Evolutionary conservation across 2,329 filamentous ascomycete genomes (phyloP).

Genomic region (Colletotrichum caudatum): DNA sequence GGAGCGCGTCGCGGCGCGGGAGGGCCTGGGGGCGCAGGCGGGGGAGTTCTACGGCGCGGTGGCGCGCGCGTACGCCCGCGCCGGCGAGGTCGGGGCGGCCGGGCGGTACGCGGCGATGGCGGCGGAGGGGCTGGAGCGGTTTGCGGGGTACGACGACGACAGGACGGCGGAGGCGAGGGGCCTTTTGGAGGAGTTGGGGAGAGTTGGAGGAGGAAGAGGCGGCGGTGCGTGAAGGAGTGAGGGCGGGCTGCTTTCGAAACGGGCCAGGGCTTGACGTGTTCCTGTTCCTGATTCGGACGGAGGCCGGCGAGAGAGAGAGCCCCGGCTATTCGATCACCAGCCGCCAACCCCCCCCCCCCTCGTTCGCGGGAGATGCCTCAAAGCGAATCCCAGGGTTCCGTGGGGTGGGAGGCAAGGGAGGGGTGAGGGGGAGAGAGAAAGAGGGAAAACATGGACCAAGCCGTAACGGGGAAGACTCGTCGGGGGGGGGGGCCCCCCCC

Average conservation of each 20-base stretch:
- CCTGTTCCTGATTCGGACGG: constrained; percentile 3
- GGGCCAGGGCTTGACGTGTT: not conserved
- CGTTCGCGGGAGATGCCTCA: not conserved
- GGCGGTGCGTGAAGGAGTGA: not conserved
- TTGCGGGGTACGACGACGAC: constrained; percentile 44
- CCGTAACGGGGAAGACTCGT: not conserved
- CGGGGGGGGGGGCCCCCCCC: not conserved
- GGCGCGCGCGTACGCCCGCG: constrained; percentile 42
- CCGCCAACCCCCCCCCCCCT: not conserved
- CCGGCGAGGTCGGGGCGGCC: constrained; percentile 43
- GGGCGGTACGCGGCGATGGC: constrained; percentile 43
- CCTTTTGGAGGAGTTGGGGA: constrained; percentile 33
- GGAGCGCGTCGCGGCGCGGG: constrained; percentile 42
- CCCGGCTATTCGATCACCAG: not conserved
- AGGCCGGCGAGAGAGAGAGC: not conserved
- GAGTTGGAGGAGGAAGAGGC: constrained; percentile 8
- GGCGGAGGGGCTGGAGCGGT: constrained; percentile 43
- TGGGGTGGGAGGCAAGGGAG: not conserved
- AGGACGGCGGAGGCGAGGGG: constrained; percentile 41
- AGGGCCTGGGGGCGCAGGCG: constrained; percentile 45
- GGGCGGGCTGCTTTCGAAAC: not conserved
- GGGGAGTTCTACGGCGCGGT: constrained; percentile 45
- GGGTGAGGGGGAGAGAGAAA: not conserved
- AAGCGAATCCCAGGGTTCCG: not conserved
- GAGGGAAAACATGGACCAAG: not conserved